Base-by-base conservation (phyloP, 2,329 filamentous ascomycete species). In the Botrytis sinoallii region DNA sequence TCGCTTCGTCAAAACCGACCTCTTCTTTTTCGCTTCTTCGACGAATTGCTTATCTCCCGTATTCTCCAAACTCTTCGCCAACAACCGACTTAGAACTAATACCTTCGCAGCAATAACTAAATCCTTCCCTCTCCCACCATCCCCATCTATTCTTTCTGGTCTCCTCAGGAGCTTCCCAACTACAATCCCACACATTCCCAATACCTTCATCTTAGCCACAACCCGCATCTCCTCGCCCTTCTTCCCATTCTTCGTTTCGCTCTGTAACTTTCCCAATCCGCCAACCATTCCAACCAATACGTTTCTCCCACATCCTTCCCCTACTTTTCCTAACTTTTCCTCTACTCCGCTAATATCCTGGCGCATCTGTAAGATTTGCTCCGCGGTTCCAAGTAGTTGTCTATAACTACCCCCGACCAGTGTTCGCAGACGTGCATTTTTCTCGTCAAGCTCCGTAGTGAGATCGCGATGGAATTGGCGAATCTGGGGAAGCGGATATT, bases 291-390 rank as follows among this genome's bases (percentile, higher is more conserved):
- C 87, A 38, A 90, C 90, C 38, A 97, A 85, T 40, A 91, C 86
- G 70, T 87, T 85, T 55, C 93, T 88, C 70, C 95, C 94, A 83
- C 95, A 98, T 73, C 89, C 88, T 60, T 88, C 88, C 64, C 93
- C 93, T 84, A 97, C 91, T 74, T 86, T 86, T 25, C 88, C 88
- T 70, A 98, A 86, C 55, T 90, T 88, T 8, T 86, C 84, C 82
- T 97, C 94, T 25, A 94, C 91, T 20, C 86, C 84, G 75, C 91
- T 88, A 84, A 96, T 95, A 80, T 95, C 90, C 57, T 83, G 84
- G 77, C 93, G 92, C 93, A 98, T 97, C 75, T 91, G 88, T 72
- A 98, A 92, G 77, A 98, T 98, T n/a, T 91, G 91, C 83, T 98
- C 95, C 72, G 95, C 95, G 0, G 95, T 98, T 70, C 93, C 93